A percentile compares a stretch with the other conserved stretches of the same genome.
These are phyloP conservation scores for Entomophthora muscae DNA, from an alignment of 371 early-diverging fungal species.

Conservation along the genomic window DNA sequence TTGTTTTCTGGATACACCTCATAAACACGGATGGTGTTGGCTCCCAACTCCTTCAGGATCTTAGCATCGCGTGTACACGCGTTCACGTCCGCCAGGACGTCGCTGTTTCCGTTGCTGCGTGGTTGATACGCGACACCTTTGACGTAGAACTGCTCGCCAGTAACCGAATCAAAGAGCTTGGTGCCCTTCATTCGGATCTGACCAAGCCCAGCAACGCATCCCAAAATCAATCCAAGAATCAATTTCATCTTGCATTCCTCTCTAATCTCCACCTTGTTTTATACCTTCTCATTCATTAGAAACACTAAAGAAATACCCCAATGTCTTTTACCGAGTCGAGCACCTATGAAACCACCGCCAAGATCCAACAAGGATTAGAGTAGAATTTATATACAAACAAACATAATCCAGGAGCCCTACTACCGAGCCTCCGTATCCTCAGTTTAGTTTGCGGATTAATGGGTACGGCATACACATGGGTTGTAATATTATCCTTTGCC, in stretches of 20 bases:
- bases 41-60: conserved; percentile 43
- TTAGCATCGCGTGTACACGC: conserved; percentile 47
- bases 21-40: conserved; percentile 63
- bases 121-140: conserved; percentile 70
- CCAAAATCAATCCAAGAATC: not conserved
- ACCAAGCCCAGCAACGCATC: conserved; percentile 15
- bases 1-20: conserved; percentile 29
- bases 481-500: no score
- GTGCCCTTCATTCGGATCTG: conserved; percentile 44
- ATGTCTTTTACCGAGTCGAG: no score
- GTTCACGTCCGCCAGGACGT: conserved; percentile 38
- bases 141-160: conserved; percentile 55
- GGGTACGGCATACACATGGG: no score
- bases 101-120: conserved; percentile 21
- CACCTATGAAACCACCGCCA: no score
- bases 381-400: no score
- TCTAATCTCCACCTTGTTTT: no score
- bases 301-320: no score
- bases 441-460: no score
- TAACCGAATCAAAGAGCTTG: conserved; percentile 49
- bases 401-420: no score
- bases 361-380: no score
- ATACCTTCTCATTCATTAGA: not conserved
- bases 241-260: no score
- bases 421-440: no score